Conservation (phyloP, 1,284 basidiomycete species). For the Termitomyces sp. region DNA sequence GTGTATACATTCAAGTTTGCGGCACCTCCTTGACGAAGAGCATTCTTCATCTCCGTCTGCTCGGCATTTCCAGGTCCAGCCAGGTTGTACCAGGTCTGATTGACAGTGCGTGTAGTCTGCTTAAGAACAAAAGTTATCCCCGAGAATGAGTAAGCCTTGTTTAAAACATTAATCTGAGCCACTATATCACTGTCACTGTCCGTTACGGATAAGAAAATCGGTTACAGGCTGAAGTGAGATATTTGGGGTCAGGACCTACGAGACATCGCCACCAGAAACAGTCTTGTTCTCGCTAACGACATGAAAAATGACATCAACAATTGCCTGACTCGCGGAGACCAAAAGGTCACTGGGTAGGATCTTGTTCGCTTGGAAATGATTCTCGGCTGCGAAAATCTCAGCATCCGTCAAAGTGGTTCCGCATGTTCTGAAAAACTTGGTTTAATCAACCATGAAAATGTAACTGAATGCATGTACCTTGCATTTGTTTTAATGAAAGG, state of each 20-base stretch:
- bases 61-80: background rate
- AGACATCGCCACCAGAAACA: background rate
- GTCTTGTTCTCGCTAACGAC: background rate
- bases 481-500: background rate
- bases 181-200: conserved; percentile 26
- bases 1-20: conserved; percentile 16
- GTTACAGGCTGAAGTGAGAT: background rate
- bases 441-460: background rate
- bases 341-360: background rate
- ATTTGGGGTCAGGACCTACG: background rate
- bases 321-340: background rate
- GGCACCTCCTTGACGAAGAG: conserved; percentile 9
- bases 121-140: conserved; percentile 38
- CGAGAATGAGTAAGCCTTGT: conserved; percentile 35
- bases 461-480: background rate
- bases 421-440: background rate
- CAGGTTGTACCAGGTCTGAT: conserved; percentile 41
- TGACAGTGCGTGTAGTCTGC: conserved; percentile 35
- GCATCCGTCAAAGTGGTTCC: background rate
- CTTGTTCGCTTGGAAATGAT: background rate
- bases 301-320: background rate
- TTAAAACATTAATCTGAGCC: conserved; percentile 40
- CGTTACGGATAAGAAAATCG: background rate
- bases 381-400: background rate
- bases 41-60: conserved; percentile 10